phyloP scores from a whole-genome alignment of 192 early-diverging fungal genomes.

The Coemansia sp. region DNA sequence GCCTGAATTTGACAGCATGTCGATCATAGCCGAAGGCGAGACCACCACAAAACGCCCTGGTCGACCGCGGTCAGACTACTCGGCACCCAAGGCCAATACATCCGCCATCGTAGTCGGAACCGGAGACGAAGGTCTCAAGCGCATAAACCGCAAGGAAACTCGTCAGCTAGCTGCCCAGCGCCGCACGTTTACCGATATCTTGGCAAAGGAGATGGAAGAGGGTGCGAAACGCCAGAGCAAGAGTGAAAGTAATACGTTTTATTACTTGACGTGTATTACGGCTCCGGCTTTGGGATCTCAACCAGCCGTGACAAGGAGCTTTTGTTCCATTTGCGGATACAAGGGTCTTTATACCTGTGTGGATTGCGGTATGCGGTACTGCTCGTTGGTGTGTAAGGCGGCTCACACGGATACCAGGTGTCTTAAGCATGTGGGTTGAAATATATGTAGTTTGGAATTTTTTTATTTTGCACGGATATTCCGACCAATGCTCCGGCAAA shows the following conservation, averaged over 20 bases:
- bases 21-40: neutral
- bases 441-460: neutral
- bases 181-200: slow-evolving; percentile 29
- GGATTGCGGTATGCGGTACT: slow-evolving; percentile 70
- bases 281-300: slow-evolving; percentile 45
- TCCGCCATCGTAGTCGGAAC: slow-evolving; percentile 20
- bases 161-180: slow-evolving; percentile 17
- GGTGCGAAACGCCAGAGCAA: neutral
- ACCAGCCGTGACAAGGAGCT: slow-evolving; percentile 50
- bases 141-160: slow-evolving; percentile 40
- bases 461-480: too few relatives aligned
- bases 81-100: slow-evolving; percentile 2
- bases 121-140: slow-evolving; percentile 23
- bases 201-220: slow-evolving; percentile 11
- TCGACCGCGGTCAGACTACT: slow-evolving; percentile 10
- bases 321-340: slow-evolving; percentile 73
- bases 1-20: slow-evolving; percentile 39
- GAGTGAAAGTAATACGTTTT: neutral
- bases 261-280: slow-evolving; percentile 26
- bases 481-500: too few relatives aligned
- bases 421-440: slow-evolving; percentile 40
- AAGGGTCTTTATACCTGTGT: slow-evolving; percentile 63
- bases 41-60: neutral
- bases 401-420: slow-evolving; percentile 68
- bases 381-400: slow-evolving; percentile 61